Evolutionary conservation across 306 rosid genomes (phyloP).

Genomic region (Trifolium fragiferum): DNA sequence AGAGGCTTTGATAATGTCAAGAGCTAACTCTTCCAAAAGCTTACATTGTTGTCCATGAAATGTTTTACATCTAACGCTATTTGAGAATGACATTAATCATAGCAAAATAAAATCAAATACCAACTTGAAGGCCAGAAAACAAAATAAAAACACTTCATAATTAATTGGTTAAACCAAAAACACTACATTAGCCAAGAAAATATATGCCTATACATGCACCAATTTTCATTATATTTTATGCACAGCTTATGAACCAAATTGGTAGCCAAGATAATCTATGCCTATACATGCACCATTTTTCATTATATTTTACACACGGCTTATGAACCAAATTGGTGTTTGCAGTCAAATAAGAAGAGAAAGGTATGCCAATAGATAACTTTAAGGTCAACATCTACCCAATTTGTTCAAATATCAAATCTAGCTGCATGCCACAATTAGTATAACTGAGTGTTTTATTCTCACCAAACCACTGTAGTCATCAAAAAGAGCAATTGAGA

Average conservation of each 20-base stretch:
- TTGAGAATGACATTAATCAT: conserved; percentile 12
- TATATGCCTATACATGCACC: conserved; percentile 6
- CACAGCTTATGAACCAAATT: not conserved
- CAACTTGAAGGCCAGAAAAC: not conserved
- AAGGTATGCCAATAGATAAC: conserved; percentile 21
- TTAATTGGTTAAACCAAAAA: not conserved
- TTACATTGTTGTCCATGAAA: not conserved
- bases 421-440: conserved; percentile 27
- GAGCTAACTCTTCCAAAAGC: not conserved
- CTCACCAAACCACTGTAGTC: conserved; percentile 99
- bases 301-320: not conserved
- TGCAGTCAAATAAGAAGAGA: conserved; percentile 23
- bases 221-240: not conserved
- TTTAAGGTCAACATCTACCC: not conserved
- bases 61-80: not conserved
- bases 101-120: not conserved
- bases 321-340: not conserved
- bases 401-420: conserved; percentile 27
- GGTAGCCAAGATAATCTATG: not conserved
- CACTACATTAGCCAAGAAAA: not conserved
- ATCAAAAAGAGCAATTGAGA: conserved; percentile 92
- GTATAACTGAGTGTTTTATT: conserved; percentile 37
- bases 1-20: not conserved
- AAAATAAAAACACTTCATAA: not conserved
- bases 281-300: conserved; percentile 1